A percentile compares a stretch with the other conserved stretches of the same genome.
phyloP scores from a whole-genome alignment of 768 basidiomycete genomes.

The Lactarius pseudohatsudake region DNA sequence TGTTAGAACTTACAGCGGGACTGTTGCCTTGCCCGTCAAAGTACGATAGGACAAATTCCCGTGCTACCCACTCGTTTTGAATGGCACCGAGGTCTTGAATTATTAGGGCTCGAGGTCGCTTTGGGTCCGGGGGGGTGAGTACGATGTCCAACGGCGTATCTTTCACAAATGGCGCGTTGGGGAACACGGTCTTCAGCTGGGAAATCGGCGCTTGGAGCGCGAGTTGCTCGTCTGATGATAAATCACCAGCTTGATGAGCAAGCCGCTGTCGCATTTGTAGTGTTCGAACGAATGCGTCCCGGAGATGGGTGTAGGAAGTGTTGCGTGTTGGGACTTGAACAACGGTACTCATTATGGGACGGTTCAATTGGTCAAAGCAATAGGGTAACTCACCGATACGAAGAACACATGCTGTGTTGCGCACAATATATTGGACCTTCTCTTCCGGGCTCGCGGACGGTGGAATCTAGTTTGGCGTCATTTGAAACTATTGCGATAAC shows the following conservation, averaged over 20 bases:
- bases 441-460: constrained; percentile 58
- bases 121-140: constrained; percentile 52
- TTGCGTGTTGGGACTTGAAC: constrained; percentile 71
- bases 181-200: constrained; percentile 74
- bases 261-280: constrained; percentile 59
- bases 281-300: constrained; percentile 81
- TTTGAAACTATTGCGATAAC: neutral
- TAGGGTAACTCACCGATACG: constrained; percentile 57
- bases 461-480: constrained; percentile 46
- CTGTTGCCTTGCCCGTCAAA: constrained; percentile 71
- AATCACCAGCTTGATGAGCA: constrained; percentile 48
- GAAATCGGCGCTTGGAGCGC: constrained; percentile 61
- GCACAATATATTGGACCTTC: constrained; percentile 66
- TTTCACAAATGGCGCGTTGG: constrained; percentile 65
- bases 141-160: constrained; percentile 68
- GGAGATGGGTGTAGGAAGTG: constrained; percentile 75
- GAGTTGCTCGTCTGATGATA: constrained; percentile 60
- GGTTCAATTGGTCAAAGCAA: neutral
- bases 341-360: constrained; percentile 9
- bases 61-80: constrained; percentile 72
- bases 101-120: constrained; percentile 53
- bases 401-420: constrained; percentile 67
- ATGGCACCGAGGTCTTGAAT: constrained; percentile 73
- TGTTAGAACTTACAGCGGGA: constrained; percentile 55
- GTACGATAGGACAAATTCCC: constrained; percentile 70